These are phyloP conservation scores for Anthracocystis panici-leucophaei DNA, from an alignment of 1,284 basidiomycete genomes.

Conservation along the genomic window DNA sequence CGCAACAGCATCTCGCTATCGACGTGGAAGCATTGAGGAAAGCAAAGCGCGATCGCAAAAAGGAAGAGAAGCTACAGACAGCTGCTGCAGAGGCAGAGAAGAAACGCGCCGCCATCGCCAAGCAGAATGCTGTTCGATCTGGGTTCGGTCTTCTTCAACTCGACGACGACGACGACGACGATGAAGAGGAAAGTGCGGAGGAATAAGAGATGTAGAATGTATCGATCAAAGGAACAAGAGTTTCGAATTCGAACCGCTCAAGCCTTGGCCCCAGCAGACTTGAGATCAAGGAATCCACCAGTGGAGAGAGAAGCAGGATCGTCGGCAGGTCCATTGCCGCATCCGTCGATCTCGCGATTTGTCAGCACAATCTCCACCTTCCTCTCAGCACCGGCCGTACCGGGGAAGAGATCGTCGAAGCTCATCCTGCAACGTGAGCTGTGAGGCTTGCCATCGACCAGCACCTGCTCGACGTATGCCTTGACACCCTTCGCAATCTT, in stretches of 20 bases:
- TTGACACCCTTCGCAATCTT: conserved; percentile 36
- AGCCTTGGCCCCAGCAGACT: not conserved
- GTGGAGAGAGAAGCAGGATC: conserved; percentile 40
- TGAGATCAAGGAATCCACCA: conserved; percentile 34
- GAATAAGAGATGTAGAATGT: conserved; percentile 1
- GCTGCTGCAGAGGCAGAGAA: conserved; percentile 24
- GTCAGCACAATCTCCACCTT: conserved; percentile 45
- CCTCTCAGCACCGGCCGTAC: conserved; percentile 20
- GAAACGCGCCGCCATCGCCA: conserved; percentile 18
- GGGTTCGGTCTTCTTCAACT: conserved; percentile 35
- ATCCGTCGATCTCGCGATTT: conserved; percentile 33
- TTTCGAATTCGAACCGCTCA: not conserved
- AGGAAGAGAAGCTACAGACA: conserved; percentile 35
- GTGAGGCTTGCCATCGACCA: conserved; percentile 45
- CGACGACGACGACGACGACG: conserved; percentile 19
- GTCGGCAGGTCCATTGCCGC: conserved; percentile 21
- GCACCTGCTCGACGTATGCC: conserved; percentile 38
- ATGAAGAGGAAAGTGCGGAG: conserved; percentile 28
- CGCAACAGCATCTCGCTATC: conserved; percentile 40
- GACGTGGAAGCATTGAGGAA: conserved; percentile 50
- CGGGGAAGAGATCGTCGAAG: conserved; percentile 51
- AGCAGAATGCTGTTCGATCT: conserved; percentile 25
- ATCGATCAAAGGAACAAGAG: not conserved
- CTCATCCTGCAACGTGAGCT: conserved; percentile 43
- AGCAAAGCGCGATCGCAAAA: conserved; percentile 45